Evolutionary conservation across 2,329 filamentous ascomycete genomes (phyloP), one percentile per base, ranked within the genome.

Genomic region (Talaromyces sp.): DNA sequence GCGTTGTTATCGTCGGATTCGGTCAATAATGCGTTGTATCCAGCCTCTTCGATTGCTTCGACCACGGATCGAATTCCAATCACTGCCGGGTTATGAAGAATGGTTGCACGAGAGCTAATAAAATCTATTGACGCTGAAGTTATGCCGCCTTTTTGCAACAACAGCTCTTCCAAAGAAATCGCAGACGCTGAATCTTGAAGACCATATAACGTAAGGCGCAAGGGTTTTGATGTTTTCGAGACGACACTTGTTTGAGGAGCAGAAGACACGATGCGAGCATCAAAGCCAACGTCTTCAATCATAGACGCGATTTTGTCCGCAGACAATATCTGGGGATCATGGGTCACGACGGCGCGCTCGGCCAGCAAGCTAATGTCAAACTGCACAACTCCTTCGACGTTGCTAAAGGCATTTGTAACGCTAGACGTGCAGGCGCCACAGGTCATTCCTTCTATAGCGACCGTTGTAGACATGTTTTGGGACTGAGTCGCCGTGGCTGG

Each of bases 301-400:
- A 87, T 89, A 66, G 93, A 88, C 7, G 84, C 84, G 62, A 98
- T 91, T 72, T 90, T 84, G 13, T 90, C 87, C 0, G 89, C 76
- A 0, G 89, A 76, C 1, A 98, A 80, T 69, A 89, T 86, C 1
- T 82, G 75, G 0, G 88, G 82, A 68, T 97, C 88, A 73, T 98
- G 93, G 1, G 92, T 84, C 65, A 97, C 86, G 43, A 97, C 89
- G 4, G 93, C 93, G 62, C 93, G 87, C 74, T 98, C 95, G 4
- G 95, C 96, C 32, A 98, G 82, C 66, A 99, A 80, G 75, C 91
- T 96, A 73, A 99, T 96, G 71, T 96, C 96, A 80, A 98, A 96
- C 65, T 92, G 90, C 59, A 91, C 71, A 17, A 98, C 75, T 24
- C 95, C 95, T 10, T 89, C 86, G 1, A 93, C 76, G 64, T 84